Base-by-base conservation (phyloP, 495 filamentous ascomycete species). In the Pseudevernia furfuracea region DNA sequence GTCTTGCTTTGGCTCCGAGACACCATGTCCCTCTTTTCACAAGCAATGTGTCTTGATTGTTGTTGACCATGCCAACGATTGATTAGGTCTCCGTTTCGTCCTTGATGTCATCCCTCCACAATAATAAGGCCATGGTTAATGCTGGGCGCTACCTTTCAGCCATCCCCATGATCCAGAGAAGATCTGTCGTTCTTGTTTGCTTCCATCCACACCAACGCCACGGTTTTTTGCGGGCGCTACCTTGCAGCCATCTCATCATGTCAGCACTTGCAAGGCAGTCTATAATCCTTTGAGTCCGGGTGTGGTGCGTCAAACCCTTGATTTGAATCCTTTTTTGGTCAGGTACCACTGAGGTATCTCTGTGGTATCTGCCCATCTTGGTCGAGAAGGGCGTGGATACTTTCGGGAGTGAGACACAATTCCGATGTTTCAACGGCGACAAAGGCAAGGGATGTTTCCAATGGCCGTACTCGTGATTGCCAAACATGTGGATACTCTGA, bases 211-310 rank as follows among this genome's bases (percentile, higher is more conserved):
- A 52, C 52, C 52, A 55, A 21, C 30, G 12, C 15, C 52, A 30
- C 21, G 15, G 28, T 0, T 21, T 55, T 10, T 21, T 7, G 30
- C 34, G 52, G 52, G 14, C 8, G 17, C 30, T 21, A 55, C 8
- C 52, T 55, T 55, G 9, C 30, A 34, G 52, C 52, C 30, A 3
- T 32, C 6, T 21, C 28, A 34, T 36, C 28, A 34, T 55, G 52
- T 55, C 52, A 55, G 52, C 52, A 55, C 52, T 55, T 55, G 17
- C 52, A 19, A 30, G 0, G 53, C 36, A 44, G 36, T 32, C 61
- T 48, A 21, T n/a, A 64, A 64, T 64, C 61, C 61, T 64, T 36
- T 39, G 25, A 36, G 11, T 46, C 44, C 39, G 37, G 56, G 53
- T 61, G 57, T 53, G 12, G 19, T 32, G 52, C 14, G 15, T 55